A percentile compares a stretch with the other conserved stretches of the same genome.
These are phyloP conservation scores for Malassezia equina DNA, from an alignment of 1,284 basidiomycete genomes.

Conservation along the genomic window DNA sequence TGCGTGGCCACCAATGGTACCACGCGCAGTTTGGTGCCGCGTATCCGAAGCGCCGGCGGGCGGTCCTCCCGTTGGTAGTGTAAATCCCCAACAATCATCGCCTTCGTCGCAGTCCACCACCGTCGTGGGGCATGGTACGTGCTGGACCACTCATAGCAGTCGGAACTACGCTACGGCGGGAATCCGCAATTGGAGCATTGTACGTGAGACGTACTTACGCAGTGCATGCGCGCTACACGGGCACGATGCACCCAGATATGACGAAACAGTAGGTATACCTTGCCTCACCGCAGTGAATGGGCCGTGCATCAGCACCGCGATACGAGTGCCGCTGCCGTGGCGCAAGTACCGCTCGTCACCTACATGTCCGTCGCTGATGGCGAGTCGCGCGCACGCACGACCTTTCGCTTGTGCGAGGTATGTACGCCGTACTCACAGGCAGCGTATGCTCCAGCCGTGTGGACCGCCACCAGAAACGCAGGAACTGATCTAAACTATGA, in stretches of 20 bases:
- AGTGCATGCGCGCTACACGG: conserved; percentile 86
- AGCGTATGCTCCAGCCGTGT: conserved; percentile 98
- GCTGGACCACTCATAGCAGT: too few relatives aligned
- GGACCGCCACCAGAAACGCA: conserved; percentile 73
- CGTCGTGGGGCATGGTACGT: conserved; percentile 11
- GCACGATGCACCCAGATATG: conserved; percentile 54
- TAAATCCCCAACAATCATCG: conserved; percentile 30
- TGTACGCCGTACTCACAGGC: conserved; percentile 36
- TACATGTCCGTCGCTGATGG: conserved; percentile 88
- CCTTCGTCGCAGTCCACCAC: not conserved
- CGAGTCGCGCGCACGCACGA: conserved; percentile 74
- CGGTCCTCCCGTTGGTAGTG: conserved; percentile 60
- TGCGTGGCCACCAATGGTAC: conserved; percentile 73
- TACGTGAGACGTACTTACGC: conserved; percentile 5
- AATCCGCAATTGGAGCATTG: conserved; percentile 40
- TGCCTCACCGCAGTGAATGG: conserved; percentile 67
- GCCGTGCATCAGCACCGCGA: conserved; percentile 92
- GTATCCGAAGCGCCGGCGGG: conserved; percentile 60
- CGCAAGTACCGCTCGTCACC: conserved; percentile 73
- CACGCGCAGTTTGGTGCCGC: conserved; percentile 56
- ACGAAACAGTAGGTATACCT: conserved; percentile 37
- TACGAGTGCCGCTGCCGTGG: conserved; percentile 79
- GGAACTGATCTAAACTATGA: conserved; percentile 1
- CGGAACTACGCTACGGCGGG: conserved; percentile 14
- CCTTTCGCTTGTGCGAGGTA: conserved; percentile 92